Evolutionary conservation across 148 eudicot genomes (phyloP).

Genomic region (Camellia lanceoleosa): DNA sequence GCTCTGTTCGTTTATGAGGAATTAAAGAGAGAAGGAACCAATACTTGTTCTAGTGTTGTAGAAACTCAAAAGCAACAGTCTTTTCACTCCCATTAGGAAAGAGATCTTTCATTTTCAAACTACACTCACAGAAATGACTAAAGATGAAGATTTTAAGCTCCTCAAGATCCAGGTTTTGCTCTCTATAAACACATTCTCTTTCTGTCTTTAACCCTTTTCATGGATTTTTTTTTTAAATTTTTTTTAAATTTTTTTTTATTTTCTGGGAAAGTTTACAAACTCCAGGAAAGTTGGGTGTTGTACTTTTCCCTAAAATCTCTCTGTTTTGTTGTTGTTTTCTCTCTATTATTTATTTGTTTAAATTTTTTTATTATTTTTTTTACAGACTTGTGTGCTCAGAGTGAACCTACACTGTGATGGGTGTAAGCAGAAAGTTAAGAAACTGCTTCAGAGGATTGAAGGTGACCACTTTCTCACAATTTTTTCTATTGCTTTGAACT

Average conservation of each 20-base stretch:
- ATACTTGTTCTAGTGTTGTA: too few species aligned
- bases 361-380: background rate
- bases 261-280: too few species aligned
- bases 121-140: constrained; percentile 46
- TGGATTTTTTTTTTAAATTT: background rate
- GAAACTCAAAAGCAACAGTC: too few species aligned
- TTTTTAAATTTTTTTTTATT: too few species aligned
- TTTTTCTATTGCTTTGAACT: too few species aligned
- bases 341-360: background rate
- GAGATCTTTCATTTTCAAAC: background rate
- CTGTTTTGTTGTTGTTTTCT: background rate
- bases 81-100: background rate
- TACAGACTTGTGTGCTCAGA: constrained; percentile 62
- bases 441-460: constrained; percentile 74
- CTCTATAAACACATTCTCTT: background rate
- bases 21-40: too few species aligned
- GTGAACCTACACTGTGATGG: constrained; percentile 88
- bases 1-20: too few species aligned
- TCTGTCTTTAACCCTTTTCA: background rate
- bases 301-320: constrained; percentile 3
- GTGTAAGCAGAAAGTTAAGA: constrained; percentile 76
- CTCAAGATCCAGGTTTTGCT: constrained; percentile 69
- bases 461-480: constrained; percentile 32
- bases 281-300: constrained; percentile 6
- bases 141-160: constrained; percentile 79